phyloP scores from a whole-genome alignment of 768 basidiomycete genomes.

The Leucocoprinus leucothites region DNA sequence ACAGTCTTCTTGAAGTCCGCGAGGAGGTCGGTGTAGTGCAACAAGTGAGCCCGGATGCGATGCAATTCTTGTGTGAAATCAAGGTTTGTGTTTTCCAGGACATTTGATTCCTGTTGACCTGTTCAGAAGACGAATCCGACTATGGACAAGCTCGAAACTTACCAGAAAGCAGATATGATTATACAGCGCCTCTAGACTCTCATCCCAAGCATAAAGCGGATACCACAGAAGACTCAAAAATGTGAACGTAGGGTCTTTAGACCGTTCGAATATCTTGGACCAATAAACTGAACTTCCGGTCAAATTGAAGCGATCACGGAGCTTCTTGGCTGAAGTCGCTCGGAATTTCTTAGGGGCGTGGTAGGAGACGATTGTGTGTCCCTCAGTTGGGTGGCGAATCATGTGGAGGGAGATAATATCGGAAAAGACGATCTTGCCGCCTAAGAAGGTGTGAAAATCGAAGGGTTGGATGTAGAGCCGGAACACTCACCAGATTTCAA shows the following conservation, averaged over 20 bases:
- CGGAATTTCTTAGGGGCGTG: constrained; percentile 26
- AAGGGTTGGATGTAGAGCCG: neutral
- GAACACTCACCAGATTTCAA: neutral
- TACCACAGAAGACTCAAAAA: constrained; percentile 48
- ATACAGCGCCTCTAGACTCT: constrained; percentile 44
- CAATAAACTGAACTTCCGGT: constrained; percentile 35
- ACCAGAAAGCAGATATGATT: constrained; percentile 40
- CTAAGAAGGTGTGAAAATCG: constrained; percentile 9
- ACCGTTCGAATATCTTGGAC: constrained; percentile 27
- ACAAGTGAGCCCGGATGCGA: constrained; percentile 48
- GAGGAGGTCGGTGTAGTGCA: constrained; percentile 47
- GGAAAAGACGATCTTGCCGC: constrained; percentile 25
- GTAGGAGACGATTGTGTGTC: constrained; percentile 40
- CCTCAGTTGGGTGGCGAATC: constrained; percentile 26
- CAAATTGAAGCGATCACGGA: constrained; percentile 35
- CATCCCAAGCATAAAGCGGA: constrained; percentile 51
- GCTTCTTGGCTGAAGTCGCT: constrained; percentile 28
- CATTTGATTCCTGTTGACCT: constrained; percentile 35
- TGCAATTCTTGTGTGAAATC: constrained; percentile 46
- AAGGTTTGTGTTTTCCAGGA: constrained; percentile 22
- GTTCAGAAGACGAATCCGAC: neutral
- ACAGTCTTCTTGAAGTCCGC: constrained; percentile 46
- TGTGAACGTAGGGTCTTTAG: constrained; percentile 46
- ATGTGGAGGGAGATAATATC: constrained; percentile 40
- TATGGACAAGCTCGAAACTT: constrained; percentile 13